phyloP scores from a whole-genome alignment of 169 alveolate genomes.

The Eimeria nieschulzi region DNA sequence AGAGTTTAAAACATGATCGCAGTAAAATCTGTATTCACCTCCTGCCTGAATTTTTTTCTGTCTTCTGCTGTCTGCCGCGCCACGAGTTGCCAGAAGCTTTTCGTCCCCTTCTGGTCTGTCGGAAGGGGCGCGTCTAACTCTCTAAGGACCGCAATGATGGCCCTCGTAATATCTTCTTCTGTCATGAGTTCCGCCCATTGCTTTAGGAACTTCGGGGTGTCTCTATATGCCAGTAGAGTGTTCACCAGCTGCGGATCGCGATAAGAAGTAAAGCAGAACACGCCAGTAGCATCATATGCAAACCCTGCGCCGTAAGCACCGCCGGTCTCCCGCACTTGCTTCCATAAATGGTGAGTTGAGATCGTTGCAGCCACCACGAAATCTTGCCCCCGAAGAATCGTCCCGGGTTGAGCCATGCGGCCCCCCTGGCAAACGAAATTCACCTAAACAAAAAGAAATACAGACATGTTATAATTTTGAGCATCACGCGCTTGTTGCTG shows the following conservation, averaged over 20 bases:
- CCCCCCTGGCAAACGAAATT: slow-evolving; percentile 71
- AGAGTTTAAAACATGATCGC: neutral
- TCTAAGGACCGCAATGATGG: slow-evolving; percentile 39
- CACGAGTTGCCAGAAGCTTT: slow-evolving; percentile 54
- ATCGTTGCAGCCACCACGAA: slow-evolving; percentile 29
- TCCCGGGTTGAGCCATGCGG: slow-evolving; percentile 39
- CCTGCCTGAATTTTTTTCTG: slow-evolving; percentile 9
- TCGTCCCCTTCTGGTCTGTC: slow-evolving; percentile 58
- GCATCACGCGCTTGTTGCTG: neutral
- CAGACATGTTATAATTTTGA: neutral
- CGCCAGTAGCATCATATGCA: slow-evolving; percentile 12
- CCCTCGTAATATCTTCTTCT: neutral
- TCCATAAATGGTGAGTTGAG: slow-evolving; percentile 64
- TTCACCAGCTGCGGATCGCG: slow-evolving; percentile 66
- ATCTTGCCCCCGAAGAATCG: neutral
- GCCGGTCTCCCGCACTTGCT: slow-evolving; percentile 48
- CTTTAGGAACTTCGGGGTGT: slow-evolving; percentile 5
- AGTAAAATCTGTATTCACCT: slow-evolving; percentile 32
- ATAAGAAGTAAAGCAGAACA: slow-evolving; percentile 36
- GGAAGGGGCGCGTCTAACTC: slow-evolving; percentile 57
- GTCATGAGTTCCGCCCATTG: neutral
- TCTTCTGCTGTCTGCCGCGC: slow-evolving; percentile 28
- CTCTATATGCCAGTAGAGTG: slow-evolving; percentile 24
- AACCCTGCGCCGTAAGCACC: slow-evolving; percentile 73
- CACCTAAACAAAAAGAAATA: slow-evolving; percentile 38